Evolutionary conservation across 1,284 basidiomycete genomes (phyloP), one percentile per base, ranked within the genome.

Genomic region (Taiwanofungus camphoratus): DNA sequence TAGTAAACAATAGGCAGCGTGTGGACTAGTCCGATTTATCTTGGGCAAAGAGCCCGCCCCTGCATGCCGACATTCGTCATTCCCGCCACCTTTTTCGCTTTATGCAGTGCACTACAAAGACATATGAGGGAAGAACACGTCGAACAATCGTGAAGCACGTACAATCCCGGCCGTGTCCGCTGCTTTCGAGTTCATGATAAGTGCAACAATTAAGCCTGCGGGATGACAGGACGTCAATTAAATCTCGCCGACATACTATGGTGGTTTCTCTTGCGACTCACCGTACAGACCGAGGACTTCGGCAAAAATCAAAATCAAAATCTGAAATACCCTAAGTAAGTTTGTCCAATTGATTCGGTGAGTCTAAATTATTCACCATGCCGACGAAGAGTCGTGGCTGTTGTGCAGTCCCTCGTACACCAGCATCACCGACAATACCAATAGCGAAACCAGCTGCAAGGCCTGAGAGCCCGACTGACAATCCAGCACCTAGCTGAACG

Each of bases 371-470:
- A 44, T 34, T 13, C 52, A 80, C 80, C 82, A 84, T 85, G 60
- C 87, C 90, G 58, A 97, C 94, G 68, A 92, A 98, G 52, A 98
- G 74, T 60, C 91, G 76, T 36, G 92, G 90, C 70, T 97, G 92
- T 64, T 95, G 88, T 31, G 88, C 87, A 47, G 88, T 91, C 45
- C 88, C 88, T 48, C 92, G 76, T 31, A 93, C 91, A 76, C 92
- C 91, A 50, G 94, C 89, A 63, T 98, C 92, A 65, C 95, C 92
- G 46, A 98, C 94, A 60, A 97, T 90, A 52, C 94, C 91, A 57
- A 94, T 92, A 13, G 91, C 91, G 61, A 91, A 92, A 38, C 91
- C 92, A 42, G 91, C 91, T 13, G 91, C 89, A 30, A 94, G 76
- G 71, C 91, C 91, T 24, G 91, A 82, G 37, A 93, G 76, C 56